Conservation (phyloP, 2,329 filamentous ascomycete species). For the Sclerotiophoma versabilis region DNA sequence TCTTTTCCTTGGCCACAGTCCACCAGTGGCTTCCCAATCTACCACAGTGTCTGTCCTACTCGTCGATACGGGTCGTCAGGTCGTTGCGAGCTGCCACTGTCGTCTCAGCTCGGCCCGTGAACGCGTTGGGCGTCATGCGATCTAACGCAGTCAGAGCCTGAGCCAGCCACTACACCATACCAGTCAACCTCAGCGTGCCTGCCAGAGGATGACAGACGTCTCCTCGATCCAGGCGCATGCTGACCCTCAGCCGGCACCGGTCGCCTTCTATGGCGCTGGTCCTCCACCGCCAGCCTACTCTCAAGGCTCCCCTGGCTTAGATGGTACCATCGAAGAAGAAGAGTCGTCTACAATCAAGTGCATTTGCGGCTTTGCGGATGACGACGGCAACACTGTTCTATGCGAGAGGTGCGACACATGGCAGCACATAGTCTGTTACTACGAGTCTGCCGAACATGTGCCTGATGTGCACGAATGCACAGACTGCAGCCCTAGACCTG, state of each 20-base stretch:
- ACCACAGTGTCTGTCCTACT: conserved; percentile 16
- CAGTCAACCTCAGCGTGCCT: conserved; percentile 30
- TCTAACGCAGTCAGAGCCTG: conserved; percentile 48
- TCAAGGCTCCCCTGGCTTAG: conserved; percentile 44
- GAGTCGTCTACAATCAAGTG: conserved; percentile 96
- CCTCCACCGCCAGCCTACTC: conserved; percentile 43
- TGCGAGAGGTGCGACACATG: conserved; percentile 96
- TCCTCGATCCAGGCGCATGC: conserved; percentile 52
- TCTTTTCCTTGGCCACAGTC: conserved; percentile 30
- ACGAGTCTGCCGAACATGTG: conserved; percentile 75
- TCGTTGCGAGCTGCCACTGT: conserved; percentile 34
- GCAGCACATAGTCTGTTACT: conserved; percentile 99
- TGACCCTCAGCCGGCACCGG: conserved; percentile 51
- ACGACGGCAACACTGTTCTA: conserved; percentile 97
- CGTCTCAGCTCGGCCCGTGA: conserved; percentile 38
- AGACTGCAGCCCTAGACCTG: conserved; percentile 80
- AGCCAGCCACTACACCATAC: conserved; percentile 42
- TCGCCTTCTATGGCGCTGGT: conserved; percentile 40
- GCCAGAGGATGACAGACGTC: conserved; percentile 54
- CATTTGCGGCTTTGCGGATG: conserved; percentile 91
- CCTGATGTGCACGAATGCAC: conserved; percentile 83
- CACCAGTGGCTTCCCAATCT: conserved; percentile 16
- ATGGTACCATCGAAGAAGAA: conserved; percentile 65
- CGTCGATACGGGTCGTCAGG: conserved; percentile 31
- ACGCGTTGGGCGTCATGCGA: conserved; percentile 53